phyloP scores from a whole-genome alignment of 2,329 filamentous ascomycete genomes.

The Thielaviopsis punctulata region DNA sequence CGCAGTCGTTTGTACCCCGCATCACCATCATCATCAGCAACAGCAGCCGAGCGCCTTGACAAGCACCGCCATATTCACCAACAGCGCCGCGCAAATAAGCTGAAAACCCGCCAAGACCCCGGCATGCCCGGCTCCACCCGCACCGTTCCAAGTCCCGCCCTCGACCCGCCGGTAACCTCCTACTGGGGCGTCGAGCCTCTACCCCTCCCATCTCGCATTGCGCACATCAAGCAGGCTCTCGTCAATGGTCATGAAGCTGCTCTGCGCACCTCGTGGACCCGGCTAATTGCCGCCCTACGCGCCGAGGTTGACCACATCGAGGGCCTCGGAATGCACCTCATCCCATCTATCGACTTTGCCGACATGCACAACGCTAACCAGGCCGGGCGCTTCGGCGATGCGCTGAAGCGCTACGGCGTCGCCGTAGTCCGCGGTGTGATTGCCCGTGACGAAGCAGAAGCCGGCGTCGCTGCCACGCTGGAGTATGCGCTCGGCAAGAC shows the following conservation, averaged over 20 bases:
- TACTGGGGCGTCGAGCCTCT: conserved; percentile 41
- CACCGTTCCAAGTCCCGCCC: conserved; percentile 4
- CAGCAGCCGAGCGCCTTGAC: background rate
- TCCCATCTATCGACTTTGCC: conserved; percentile 36
- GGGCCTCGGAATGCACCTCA: conserved; percentile 31
- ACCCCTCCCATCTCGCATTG: conserved; percentile 41
- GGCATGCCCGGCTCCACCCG: too few relatives aligned
- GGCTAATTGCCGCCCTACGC: conserved; percentile 33
- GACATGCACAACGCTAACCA: conserved; percentile 31
- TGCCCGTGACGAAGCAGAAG: conserved; percentile 35
- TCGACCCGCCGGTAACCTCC: conserved; percentile 32
- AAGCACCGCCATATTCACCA: background rate
- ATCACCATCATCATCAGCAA: background rate
- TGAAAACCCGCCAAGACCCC: background rate
- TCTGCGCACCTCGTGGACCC: conserved; percentile 36
- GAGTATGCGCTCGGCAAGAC: conserved; percentile 30
- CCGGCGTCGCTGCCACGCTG: conserved; percentile 40
- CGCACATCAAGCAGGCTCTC: conserved; percentile 36
- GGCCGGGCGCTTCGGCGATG: conserved; percentile 33
- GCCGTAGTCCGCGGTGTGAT: conserved; percentile 50
- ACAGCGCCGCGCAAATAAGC: background rate
- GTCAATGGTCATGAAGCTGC: conserved; percentile 36
- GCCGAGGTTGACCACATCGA: conserved; percentile 36
- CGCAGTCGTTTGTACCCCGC: too few relatives aligned
- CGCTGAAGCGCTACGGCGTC: conserved; percentile 38